Percentiles rank a stretch among this genome's conserved stretches.
Evolutionary conservation across 164 flowering plant genomes (phyloP).

Genomic region (Hamamelis virginiana): DNA sequence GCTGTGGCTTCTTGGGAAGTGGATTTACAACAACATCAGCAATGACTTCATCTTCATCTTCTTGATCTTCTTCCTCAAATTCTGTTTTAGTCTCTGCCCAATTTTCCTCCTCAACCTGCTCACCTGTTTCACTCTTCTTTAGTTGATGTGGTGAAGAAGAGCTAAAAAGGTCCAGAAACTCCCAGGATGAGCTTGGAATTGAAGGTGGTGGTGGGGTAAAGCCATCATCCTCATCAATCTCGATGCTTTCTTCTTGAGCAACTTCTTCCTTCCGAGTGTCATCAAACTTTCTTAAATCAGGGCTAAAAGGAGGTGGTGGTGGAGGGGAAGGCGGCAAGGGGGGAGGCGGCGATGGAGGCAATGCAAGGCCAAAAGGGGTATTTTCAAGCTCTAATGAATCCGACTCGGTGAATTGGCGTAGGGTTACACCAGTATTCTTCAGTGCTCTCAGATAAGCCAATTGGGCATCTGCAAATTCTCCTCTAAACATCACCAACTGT

Average conservation of each 20-base stretch:
- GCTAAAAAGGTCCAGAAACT: slow-evolving; percentile 54
- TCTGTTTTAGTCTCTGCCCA: slow-evolving; percentile 75
- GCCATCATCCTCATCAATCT: slow-evolving; percentile 34
- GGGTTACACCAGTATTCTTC: slow-evolving; percentile 82
- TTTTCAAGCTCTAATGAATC: slow-evolving; percentile 56
- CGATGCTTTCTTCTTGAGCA: slow-evolving; percentile 44
- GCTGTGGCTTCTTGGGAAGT: slow-evolving; percentile 24
- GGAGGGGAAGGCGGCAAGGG: slow-evolving; percentile 72
- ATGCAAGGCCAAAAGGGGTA: slow-evolving; percentile 18
- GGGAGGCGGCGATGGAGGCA: slow-evolving; percentile 57
- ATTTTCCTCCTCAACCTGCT: slow-evolving; percentile 59
- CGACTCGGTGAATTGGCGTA: slow-evolving; percentile 78
- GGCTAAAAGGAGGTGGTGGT: slow-evolving; percentile 68
- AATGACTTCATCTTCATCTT: slow-evolving; percentile 23
- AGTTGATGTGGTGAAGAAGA: slow-evolving; percentile 22
- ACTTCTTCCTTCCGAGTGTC: slow-evolving; percentile 16
- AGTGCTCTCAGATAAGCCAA: slow-evolving; percentile 66
- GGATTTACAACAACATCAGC: slow-evolving; percentile 16
- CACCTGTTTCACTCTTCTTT: slow-evolving; percentile 27
- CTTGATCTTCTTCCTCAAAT: slow-evolving; percentile 53
- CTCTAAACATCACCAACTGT: slow-evolving; percentile 50
- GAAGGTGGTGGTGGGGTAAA: slow-evolving; percentile 58
- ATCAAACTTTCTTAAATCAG: slow-evolving; percentile 31
- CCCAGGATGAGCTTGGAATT: slow-evolving; percentile 46
- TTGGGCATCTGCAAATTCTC: slow-evolving; percentile 65